Conservation (phyloP, 306 rosid species). For the Acacia melanoxylon region DNA sequence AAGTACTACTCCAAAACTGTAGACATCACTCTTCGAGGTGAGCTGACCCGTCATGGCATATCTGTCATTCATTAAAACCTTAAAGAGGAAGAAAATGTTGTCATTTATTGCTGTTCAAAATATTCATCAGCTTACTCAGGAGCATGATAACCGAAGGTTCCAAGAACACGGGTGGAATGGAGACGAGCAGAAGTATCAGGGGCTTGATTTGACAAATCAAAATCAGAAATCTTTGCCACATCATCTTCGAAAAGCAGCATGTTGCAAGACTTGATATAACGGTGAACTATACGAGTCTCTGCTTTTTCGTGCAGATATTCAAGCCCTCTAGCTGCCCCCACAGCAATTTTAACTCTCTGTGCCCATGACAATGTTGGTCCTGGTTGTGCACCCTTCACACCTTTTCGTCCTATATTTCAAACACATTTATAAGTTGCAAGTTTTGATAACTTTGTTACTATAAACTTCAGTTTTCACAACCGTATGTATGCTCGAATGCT, state of each 20-base stretch:
- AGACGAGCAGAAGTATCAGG: slow-evolving; percentile 58
- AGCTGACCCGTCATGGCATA: slow-evolving; percentile 58
- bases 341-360: slow-evolving; percentile 53
- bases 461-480: neutral
- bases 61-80: slow-evolving; percentile 33
- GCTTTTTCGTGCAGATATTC: slow-evolving; percentile 56
- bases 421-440: neutral
- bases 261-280: slow-evolving; percentile 56
- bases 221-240: slow-evolving; percentile 54
- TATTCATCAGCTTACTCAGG: slow-evolving; percentile 45
- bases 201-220: slow-evolving; percentile 56
- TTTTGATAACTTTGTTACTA: neutral
- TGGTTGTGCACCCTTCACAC: slow-evolving; percentile 48
- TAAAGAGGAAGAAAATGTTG: neutral
- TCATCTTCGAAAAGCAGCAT: slow-evolving; percentile 49
- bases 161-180: slow-evolving; percentile 66
- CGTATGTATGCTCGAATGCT: neutral
- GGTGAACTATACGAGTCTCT: slow-evolving; percentile 44
- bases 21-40: slow-evolving; percentile 57
- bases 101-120: neutral
- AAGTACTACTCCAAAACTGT: slow-evolving; percentile 56
- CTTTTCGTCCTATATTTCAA: slow-evolving; percentile 44
- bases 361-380: slow-evolving; percentile 50
- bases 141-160: slow-evolving; percentile 64
- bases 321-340: slow-evolving; percentile 53